Evolutionary conservation across 805 yeast species (phyloP).

Genomic region (Saturnispora sanitii): DNA sequence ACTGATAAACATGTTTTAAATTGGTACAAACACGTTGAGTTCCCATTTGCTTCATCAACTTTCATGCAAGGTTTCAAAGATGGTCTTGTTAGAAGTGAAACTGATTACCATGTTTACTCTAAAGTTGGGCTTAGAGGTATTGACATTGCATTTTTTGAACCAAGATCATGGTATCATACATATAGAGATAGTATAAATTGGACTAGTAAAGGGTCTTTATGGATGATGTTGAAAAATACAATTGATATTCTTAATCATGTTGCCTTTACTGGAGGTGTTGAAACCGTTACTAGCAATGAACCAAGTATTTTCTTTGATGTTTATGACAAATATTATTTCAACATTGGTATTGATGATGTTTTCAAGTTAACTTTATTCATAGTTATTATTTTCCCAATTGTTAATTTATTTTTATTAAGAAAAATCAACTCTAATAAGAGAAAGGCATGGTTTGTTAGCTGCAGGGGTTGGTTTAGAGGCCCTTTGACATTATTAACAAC

Average conservation of each 20-base stretch:
- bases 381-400: conserved; percentile 45
- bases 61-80: conserved; percentile 79
- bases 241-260: conserved; percentile 47
- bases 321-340: conserved; percentile 45
- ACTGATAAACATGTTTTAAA: conserved; percentile 65
- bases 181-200: conserved; percentile 56
- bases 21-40: conserved; percentile 40
- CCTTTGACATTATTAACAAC: conserved; percentile 50
- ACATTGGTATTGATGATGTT: conserved; percentile 40
- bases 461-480: conserved; percentile 41
- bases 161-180: conserved; percentile 80
- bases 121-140: conserved; percentile 69
- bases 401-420: conserved; percentile 36
- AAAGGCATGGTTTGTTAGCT: conserved; percentile 37
- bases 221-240: conserved; percentile 76
- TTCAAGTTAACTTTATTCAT: conserved; percentile 43
- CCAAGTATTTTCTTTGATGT: conserved; percentile 48
- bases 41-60: conserved; percentile 71
- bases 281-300: conserved; percentile 14
- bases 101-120: conserved; percentile 70
- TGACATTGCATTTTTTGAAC: conserved; percentile 83
- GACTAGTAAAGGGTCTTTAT: conserved; percentile 56
- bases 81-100: conserved; percentile 65
- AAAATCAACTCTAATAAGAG: conserved; percentile 32
- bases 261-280: conserved; percentile 22